Conservation (phyloP, 768 basidiomycete species). For the Naganishia kalamii region DNA sequence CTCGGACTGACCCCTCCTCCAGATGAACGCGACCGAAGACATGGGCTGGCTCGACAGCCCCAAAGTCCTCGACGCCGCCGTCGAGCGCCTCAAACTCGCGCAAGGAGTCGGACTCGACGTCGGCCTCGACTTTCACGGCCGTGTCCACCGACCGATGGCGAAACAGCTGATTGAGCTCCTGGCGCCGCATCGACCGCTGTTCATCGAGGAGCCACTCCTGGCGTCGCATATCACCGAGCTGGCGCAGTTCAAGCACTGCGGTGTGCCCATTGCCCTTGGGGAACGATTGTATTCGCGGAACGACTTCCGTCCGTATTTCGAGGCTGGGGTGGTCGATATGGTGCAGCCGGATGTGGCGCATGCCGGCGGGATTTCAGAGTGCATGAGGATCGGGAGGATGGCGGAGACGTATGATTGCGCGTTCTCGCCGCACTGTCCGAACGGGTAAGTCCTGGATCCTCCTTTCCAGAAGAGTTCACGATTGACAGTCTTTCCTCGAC, state of each 20-base stretch:
- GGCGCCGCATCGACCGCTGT: constrained; percentile 43
- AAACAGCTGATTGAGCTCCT: constrained; percentile 41
- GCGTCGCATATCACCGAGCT: constrained; percentile 41
- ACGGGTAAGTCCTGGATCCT: constrained; percentile 24
- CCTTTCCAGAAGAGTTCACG: background rate
- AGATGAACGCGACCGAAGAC: constrained; percentile 29
- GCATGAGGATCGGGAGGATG: constrained; percentile 42
- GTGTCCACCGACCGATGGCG: constrained; percentile 44
- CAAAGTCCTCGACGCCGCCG: constrained; percentile 40
- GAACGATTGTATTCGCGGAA: constrained; percentile 40
- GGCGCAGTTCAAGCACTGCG: constrained; percentile 41
- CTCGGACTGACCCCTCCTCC: background rate
- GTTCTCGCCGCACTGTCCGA: constrained; percentile 63
- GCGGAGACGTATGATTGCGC: constrained; percentile 60
- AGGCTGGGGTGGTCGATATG: constrained; percentile 42
- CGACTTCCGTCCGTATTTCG: constrained; percentile 43
- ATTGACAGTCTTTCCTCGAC: background rate
- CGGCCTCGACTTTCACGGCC: constrained; percentile 46
- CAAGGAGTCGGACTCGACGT: constrained; percentile 42
- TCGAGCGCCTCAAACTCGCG: constrained; percentile 32
- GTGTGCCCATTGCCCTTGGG: constrained; percentile 43
- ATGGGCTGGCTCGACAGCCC: constrained; percentile 44
- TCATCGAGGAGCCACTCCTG: constrained; percentile 44
- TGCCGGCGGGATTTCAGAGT: constrained; percentile 44
- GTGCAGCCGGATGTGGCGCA: constrained; percentile 42